Percentiles rank a stretch among this genome's conserved stretches.
phyloP scores from a whole-genome alignment of 257 asterid species.

The Solanum raphanifolium region DNA sequence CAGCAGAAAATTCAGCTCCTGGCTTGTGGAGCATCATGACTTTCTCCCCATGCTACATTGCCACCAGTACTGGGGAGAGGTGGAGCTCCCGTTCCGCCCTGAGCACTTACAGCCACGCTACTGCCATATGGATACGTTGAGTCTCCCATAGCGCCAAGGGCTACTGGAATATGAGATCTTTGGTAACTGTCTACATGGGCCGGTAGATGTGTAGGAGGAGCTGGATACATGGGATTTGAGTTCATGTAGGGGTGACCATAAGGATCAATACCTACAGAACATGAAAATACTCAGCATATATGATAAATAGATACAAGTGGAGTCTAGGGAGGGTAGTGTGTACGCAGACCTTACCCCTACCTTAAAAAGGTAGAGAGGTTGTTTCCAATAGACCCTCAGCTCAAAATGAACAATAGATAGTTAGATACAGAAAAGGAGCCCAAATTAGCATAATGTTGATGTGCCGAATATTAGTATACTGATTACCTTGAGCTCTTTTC shows the following conservation, averaged over 20 bases:
- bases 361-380: background rate
- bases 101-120: conserved; percentile 11
- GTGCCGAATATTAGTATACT: background rate
- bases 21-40: conserved; percentile 23
- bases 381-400: background rate
- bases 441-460: background rate
- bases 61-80: conserved; percentile 3
- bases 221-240: conserved; percentile 22
- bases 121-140: conserved; percentile 28
- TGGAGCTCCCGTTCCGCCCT: conserved; percentile 7
- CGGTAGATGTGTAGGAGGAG: conserved; percentile 16
- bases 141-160: conserved; percentile 13
- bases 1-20: conserved; percentile 13
- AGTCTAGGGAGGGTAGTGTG: background rate
- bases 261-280: conserved; percentile 29
- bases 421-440: background rate
- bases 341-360: background rate
- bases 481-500: conserved; percentile 50
- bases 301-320: background rate
- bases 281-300: conserved; percentile 3
- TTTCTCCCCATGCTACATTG: conserved; percentile 23
- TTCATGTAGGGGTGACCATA: conserved; percentile 16
- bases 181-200: conserved; percentile 19
- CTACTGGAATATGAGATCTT: conserved; percentile 15
- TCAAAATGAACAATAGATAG: background rate